These are phyloP conservation scores for Clohesyomyces aquaticus DNA, from an alignment of 495 filamentous ascomycete genomes.

Conservation along the genomic window DNA sequence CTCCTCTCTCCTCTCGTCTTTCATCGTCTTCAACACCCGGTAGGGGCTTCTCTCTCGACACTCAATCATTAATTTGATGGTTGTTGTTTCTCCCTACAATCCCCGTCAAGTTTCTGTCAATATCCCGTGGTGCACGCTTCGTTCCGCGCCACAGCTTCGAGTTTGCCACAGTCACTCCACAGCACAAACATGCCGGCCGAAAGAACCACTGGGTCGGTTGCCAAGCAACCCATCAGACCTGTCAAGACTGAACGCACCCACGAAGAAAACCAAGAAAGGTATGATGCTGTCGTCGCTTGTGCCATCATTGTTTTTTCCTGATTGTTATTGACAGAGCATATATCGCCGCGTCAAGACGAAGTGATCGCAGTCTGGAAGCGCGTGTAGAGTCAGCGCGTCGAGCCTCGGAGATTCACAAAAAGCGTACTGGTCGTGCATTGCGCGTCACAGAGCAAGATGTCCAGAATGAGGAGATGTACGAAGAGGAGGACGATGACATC, in stretches of 20 bases:
- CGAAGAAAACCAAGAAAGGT: constrained; percentile 92
- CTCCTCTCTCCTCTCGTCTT: constrained; percentile 2
- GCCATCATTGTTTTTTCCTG: constrained; percentile 5
- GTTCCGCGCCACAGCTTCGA: constrained; percentile 9
- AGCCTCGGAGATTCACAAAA: constrained; percentile 88
- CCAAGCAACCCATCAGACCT: constrained; percentile 55
- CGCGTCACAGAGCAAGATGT: constrained; percentile 88
- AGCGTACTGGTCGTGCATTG: constrained; percentile 81
- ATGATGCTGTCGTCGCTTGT: constrained; percentile 19
- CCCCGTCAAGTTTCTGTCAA: too few relatives aligned
- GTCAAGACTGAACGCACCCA: constrained; percentile 72
- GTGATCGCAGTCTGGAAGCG: constrained; percentile 87
- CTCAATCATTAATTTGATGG: constrained; percentile 3
- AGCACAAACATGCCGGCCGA: constrained; percentile 31
- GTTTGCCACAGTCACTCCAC: constrained; percentile 9
- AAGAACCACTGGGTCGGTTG: constrained; percentile 48
- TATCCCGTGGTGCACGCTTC: background rate
- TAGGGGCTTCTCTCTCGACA: background rate
- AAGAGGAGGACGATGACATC: constrained; percentile 82
- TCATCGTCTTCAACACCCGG: background rate
- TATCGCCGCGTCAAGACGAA: constrained; percentile 89
- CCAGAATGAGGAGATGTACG: constrained; percentile 93
- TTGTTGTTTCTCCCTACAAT: too few relatives aligned
- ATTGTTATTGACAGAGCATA: constrained; percentile 66
- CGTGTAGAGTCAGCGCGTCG: constrained; percentile 84